phyloP scores from a whole-genome alignment of 805 yeast genomes.

The Clavispora asparagi region DNA sequence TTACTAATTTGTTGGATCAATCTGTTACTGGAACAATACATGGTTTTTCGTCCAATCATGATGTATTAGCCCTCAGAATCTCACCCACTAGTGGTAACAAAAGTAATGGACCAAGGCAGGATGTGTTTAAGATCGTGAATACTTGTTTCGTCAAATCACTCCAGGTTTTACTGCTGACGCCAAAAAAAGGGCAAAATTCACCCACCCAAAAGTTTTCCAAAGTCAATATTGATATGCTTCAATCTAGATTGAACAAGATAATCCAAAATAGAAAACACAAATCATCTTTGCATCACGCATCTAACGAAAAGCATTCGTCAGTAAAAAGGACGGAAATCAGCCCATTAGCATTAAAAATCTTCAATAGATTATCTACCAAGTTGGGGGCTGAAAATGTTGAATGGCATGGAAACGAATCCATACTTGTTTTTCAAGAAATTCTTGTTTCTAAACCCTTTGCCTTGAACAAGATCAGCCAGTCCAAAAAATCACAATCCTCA shows the following conservation, averaged over 20 bases:
- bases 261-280: background rate
- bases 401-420: constrained; percentile 37
- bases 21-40: constrained; percentile 58
- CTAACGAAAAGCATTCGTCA: background rate
- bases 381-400: constrained; percentile 30
- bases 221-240: constrained; percentile 7
- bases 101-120: constrained; percentile 6
- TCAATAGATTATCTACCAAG: constrained; percentile 40
- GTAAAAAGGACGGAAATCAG: constrained; percentile 4
- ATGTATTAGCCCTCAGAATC: constrained; percentile 35
- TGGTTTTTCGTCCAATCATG: constrained; percentile 49
- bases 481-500: constrained; percentile 17
- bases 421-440: constrained; percentile 34
- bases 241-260: constrained; percentile 4
- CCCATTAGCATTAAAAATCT: constrained; percentile 23
- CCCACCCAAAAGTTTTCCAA: constrained; percentile 6
- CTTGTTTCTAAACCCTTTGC: constrained; percentile 36
- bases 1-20: constrained; percentile 56
- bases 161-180: constrained; percentile 28
- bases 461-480: constrained; percentile 23
- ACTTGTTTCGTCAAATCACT: constrained; percentile 53
- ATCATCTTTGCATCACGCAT: background rate
- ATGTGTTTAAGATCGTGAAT: constrained; percentile 47
- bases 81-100: constrained; percentile 11
- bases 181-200: constrained; percentile 27